Conservation (phyloP, 2,329 filamentous ascomycete species). For the Sporothrix dimorphospora region DNA sequence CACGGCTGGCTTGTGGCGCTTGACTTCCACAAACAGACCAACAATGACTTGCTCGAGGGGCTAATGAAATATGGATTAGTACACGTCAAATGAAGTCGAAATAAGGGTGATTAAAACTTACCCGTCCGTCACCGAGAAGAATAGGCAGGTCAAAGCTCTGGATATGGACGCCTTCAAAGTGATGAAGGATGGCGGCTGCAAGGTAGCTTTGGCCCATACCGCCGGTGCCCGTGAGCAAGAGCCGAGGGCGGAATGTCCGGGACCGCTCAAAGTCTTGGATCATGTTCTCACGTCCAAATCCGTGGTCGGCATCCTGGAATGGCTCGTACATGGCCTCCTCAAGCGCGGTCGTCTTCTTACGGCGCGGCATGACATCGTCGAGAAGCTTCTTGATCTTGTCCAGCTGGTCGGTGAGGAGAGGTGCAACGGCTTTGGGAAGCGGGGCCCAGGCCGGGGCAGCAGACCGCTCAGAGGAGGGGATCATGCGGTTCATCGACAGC, state of each 20-base stretch:
- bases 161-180: constrained; percentile 91
- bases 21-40: constrained; percentile 87
- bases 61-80: constrained; percentile 39
- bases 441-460: constrained; percentile 82
- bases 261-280: constrained; percentile 81
- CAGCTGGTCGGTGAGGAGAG: constrained; percentile 75
- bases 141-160: constrained; percentile 92
- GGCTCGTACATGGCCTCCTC: constrained; percentile 94
- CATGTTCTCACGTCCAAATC: constrained; percentile 80
- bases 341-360: constrained; percentile 84
- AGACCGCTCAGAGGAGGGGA: constrained; percentile 91
- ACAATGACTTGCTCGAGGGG: constrained; percentile 87
- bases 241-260: constrained; percentile 82
- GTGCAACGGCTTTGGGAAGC: constrained; percentile 77
- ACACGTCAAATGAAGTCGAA: neutral
- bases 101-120: constrained; percentile 44
- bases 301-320: constrained; percentile 77
- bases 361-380: constrained; percentile 77
- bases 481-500: constrained; percentile 93
- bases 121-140: constrained; percentile 79
- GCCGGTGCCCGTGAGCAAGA: constrained; percentile 77
- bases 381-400: constrained; percentile 68
- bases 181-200: constrained; percentile 80
- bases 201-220: constrained; percentile 97
- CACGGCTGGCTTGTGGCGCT: constrained; percentile 91